A percentile compares a stretch with the other conserved stretches of the same genome.
phyloP scores from a whole-genome alignment of 2,329 filamentous ascomycete genomes.

The Bipolaris cookei region DNA sequence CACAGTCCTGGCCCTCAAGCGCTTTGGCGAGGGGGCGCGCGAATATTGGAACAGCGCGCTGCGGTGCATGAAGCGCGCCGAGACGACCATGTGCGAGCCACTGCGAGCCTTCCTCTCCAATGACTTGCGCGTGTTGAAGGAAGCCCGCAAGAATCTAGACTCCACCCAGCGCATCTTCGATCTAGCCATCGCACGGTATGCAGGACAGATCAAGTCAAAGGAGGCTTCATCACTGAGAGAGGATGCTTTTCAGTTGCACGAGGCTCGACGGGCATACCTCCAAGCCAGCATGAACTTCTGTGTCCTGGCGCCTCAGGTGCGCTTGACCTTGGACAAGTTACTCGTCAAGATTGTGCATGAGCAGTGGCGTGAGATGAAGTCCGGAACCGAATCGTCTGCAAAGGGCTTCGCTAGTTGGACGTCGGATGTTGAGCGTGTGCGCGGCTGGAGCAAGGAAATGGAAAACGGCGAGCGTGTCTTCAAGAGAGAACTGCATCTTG shows the following conservation, averaged over 20 bases:
- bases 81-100: constrained; percentile 78
- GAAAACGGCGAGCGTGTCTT: constrained; percentile 86
- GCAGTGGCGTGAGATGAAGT: constrained; percentile 85
- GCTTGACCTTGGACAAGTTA: constrained; percentile 82
- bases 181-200: constrained; percentile 78
- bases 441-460: constrained; percentile 94
- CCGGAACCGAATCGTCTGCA: constrained; percentile 69
- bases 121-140: constrained; percentile 86
- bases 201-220: constrained; percentile 87
- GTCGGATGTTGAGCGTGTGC: constrained; percentile 86
- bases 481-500: constrained; percentile 77
- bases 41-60: constrained; percentile 86
- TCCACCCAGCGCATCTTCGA: constrained; percentile 85
- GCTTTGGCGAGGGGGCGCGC: constrained; percentile 81
- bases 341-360: constrained; percentile 85
- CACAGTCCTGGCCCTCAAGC: constrained; percentile 82
- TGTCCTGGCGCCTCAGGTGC: constrained; percentile 82
- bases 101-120: constrained; percentile 77
- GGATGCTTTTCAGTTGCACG: constrained; percentile 94
- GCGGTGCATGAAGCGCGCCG: constrained; percentile 76
- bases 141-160: constrained; percentile 77
- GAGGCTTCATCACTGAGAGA: constrained; percentile 89
- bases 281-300: constrained; percentile 95
- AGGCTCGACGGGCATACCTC: constrained; percentile 87
- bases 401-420: constrained; percentile 70